Evolutionary conservation across 257 asterid species (phyloP).

Genomic region (Galeopsis tetrahit): DNA sequence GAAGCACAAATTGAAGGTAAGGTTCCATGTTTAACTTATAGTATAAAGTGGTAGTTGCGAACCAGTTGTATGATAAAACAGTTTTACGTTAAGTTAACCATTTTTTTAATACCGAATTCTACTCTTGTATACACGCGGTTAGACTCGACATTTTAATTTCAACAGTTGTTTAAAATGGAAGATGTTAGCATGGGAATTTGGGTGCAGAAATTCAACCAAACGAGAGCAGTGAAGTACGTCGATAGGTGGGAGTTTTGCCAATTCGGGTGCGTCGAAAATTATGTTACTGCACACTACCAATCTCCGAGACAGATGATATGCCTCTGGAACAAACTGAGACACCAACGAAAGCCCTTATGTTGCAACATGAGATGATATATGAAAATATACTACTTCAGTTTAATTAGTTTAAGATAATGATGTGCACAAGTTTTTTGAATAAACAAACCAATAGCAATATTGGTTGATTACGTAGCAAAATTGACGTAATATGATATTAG

Average conservation of each 20-base stretch:
- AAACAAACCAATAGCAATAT: neutral
- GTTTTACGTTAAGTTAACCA: too few relatives aligned
- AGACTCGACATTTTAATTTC: too few relatives aligned
- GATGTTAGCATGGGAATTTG: slow-evolving; percentile 96
- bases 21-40: too few relatives aligned
- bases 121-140: too few relatives aligned
- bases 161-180: slow-evolving; percentile 92
- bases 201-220: slow-evolving; percentile 65
- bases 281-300: slow-evolving; percentile 81
- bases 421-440: too few relatives aligned
- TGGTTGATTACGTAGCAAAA: neutral
- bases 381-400: neutral
- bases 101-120: too few relatives aligned
- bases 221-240: slow-evolving; percentile 62
- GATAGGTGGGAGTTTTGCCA: slow-evolving; percentile 87
- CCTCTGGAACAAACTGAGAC: slow-evolving; percentile 72
- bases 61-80: too few relatives aligned
- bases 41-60: neutral
- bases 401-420: too few relatives aligned
- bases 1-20: slow-evolving; percentile 65
- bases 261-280: slow-evolving; percentile 75
- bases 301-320: slow-evolving; percentile 89
- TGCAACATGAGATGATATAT: slow-evolving; percentile 72
- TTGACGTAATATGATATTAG: slow-evolving; percentile 12
- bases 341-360: slow-evolving; percentile 53